phyloP scores from a whole-genome alignment of 225 moss, liverwort and hornwort genomes.

The Straminergon stramineum region DNA sequence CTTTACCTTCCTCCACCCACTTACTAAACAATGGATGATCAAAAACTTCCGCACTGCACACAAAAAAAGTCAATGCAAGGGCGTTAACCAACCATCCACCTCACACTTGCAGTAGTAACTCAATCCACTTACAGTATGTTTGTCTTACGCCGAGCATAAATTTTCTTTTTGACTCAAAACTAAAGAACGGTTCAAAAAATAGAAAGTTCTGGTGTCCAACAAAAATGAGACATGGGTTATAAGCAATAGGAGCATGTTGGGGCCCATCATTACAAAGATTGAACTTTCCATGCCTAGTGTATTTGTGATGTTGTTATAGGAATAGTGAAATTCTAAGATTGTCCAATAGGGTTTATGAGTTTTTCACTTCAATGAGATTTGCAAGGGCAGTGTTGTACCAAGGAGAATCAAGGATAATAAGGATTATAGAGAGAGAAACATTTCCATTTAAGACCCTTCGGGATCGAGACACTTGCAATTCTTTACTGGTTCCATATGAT shows the following conservation, averaged over 20 bases:
- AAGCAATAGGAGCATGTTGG: background rate
- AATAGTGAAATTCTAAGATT: background rate
- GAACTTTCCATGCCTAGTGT: background rate
- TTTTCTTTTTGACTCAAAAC: background rate
- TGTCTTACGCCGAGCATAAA: background rate
- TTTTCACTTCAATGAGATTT: background rate
- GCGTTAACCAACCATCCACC: background rate
- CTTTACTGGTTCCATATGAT: background rate
- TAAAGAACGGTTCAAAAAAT: background rate
- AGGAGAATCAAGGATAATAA: background rate
- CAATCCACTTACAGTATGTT: background rate
- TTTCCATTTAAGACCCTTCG: background rate
- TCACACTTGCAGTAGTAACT: background rate
- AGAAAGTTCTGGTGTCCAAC: background rate
- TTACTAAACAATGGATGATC: conserved; percentile 67
- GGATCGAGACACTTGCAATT: background rate
- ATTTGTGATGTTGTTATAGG: background rate
- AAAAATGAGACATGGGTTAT: background rate
- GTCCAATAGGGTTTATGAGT: background rate
- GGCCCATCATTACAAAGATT: background rate
- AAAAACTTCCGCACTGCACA: conserved; percentile 69
- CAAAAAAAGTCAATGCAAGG: background rate
- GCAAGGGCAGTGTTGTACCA: background rate
- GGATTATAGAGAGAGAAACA: background rate
- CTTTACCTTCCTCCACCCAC: conserved; percentile 69